These are phyloP conservation scores for Suzukiozyma palmioleophila DNA, from an alignment of 1,139 yeast genomes.

Conservation along the genomic window DNA sequence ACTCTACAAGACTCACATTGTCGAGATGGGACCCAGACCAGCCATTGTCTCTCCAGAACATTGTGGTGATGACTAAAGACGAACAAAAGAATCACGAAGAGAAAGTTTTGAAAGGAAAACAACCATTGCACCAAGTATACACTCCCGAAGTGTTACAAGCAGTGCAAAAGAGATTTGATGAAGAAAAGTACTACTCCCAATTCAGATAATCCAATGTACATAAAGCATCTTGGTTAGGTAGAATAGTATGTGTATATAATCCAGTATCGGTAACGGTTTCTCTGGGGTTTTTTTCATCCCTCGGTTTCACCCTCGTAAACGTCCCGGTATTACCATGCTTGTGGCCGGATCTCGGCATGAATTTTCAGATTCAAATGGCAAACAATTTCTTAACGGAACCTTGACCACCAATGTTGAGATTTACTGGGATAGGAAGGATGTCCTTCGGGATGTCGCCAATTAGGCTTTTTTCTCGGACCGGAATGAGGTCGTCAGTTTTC, in stretches of 20 bases:
- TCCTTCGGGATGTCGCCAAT: slow-evolving; percentile 2
- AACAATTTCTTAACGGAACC: too few species aligned
- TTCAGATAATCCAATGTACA: slow-evolving; percentile 23
- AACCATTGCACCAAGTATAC: slow-evolving; percentile 60
- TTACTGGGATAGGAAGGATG: slow-evolving; percentile 9
- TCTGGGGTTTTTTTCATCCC: too few species aligned
- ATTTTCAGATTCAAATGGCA: too few species aligned
- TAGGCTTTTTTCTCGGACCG: slow-evolving; percentile 4
- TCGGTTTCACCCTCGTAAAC: too few species aligned
- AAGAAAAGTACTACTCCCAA: slow-evolving; percentile 67
- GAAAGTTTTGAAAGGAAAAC: slow-evolving; percentile 64
- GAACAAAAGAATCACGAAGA: slow-evolving; percentile 80
- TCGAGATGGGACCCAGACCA: slow-evolving; percentile 77
- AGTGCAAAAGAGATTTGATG: slow-evolving; percentile 62
- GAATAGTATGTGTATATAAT: neutral
- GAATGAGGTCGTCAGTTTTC: slow-evolving; percentile 6
- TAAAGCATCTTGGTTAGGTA: neutral
- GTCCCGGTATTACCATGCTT: too few species aligned
- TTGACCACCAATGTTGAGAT: slow-evolving; percentile 9
- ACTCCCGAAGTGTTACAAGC: slow-evolving; percentile 52
- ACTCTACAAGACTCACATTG: slow-evolving; percentile 70
- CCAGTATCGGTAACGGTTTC: neutral
- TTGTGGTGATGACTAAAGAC: slow-evolving; percentile 83
- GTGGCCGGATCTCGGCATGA: too few species aligned
- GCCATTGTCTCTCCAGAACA: slow-evolving; percentile 60